Conservation (phyloP, 176 grass and related monocot species). For the Melocanna baccifera region DNA sequence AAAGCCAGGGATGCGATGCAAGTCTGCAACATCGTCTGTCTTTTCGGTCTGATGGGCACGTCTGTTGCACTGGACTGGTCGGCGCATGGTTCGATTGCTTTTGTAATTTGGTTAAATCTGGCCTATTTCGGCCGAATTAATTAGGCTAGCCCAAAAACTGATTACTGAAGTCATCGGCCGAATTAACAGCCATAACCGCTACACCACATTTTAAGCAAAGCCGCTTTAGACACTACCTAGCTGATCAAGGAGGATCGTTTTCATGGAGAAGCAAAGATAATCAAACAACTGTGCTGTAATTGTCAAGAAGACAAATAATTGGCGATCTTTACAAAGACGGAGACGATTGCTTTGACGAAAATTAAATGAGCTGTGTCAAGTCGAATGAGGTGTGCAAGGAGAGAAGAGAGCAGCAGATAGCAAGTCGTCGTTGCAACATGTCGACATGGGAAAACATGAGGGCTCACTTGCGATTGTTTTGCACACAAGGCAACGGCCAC, state of each 20-base stretch:
- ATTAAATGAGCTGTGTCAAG: background rate
- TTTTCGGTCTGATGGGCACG: no score
- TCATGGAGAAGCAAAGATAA: background rate
- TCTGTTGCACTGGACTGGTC: background rate
- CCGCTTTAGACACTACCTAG: background rate
- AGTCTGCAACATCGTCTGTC: background rate
- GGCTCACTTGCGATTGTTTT: background rate
- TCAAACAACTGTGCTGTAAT: background rate
- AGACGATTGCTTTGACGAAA: background rate
- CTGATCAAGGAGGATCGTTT: no score
- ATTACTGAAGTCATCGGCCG: no score
- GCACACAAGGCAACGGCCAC: background rate
- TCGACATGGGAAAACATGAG: constrained; percentile 28
- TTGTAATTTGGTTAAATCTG: background rate
- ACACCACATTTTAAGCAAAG: no score
- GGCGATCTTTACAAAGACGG: background rate
- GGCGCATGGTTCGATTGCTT: background rate
- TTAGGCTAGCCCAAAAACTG: no score
- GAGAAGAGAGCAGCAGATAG: background rate
- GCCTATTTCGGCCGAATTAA: background rate
- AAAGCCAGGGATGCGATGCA: background rate
- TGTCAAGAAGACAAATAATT: background rate
- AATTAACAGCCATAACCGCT: no score
- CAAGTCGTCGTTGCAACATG: background rate
- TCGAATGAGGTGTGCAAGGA: background rate